These are phyloP conservation scores for Fistulinella prunicolor DNA, from an alignment of 768 basidiomycete species.

Conservation along the genomic window DNA sequence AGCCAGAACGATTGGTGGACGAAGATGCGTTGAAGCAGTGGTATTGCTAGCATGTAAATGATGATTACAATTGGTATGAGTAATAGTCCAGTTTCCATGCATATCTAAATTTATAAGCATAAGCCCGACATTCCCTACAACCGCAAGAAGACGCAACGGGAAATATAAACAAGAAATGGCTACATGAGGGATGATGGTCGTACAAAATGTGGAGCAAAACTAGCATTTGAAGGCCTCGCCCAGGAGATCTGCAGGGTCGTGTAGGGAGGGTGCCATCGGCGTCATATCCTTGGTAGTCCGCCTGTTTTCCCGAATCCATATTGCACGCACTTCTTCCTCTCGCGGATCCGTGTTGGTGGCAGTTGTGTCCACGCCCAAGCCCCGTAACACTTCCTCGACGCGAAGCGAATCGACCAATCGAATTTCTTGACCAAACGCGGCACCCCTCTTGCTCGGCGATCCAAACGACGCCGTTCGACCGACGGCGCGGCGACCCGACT, in stretches of 20 bases:
- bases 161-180: conserved; percentile 10
- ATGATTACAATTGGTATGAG: conserved; percentile 6
- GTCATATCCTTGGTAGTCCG: conserved; percentile 38
- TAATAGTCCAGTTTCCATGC: conserved; percentile 5
- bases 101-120: conserved; percentile 27
- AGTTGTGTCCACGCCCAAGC: conserved; percentile 44
- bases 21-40: not conserved
- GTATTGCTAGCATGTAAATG: conserved; percentile 9
- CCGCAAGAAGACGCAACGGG: conserved; percentile 6
- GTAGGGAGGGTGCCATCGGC: conserved; percentile 12
- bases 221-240: conserved; percentile 35
- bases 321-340: conserved; percentile 42
- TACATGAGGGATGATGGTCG: conserved; percentile 8
- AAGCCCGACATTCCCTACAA: conserved; percentile 10
- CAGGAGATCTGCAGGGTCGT: conserved; percentile 18
- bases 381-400: conserved; percentile 67
- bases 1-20: conserved; percentile 62
- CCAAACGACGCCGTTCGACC: conserved; percentile 60
- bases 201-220: conserved; percentile 7
- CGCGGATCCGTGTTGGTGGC: conserved; percentile 32
- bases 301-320: conserved; percentile 41
- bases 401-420: conserved; percentile 61
- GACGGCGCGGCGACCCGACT: conserved; percentile 50
- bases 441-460: conserved; percentile 27
- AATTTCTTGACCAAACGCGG: conserved; percentile 41